These are phyloP conservation scores for Mycosarcoma maydis DNA, from an alignment of 1,284 basidiomycete species.

Conservation along the genomic window DNA sequence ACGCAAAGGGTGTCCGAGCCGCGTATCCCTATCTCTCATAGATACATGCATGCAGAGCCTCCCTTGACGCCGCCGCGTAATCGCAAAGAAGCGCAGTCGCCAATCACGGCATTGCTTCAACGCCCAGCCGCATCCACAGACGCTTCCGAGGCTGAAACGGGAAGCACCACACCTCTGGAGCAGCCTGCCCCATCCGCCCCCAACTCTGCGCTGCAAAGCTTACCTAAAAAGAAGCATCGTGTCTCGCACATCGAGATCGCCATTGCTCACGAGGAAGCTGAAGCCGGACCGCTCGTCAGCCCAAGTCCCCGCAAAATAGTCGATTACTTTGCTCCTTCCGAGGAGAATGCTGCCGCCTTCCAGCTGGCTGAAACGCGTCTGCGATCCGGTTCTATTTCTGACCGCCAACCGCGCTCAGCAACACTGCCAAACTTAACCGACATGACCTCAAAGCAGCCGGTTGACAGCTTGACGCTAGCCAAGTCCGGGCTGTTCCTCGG, in stretches of 20 bases:
- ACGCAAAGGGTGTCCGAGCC: conserved; percentile 34
- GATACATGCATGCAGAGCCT: background rate
- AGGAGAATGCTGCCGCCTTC: background rate
- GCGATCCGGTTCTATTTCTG: conserved; percentile 28
- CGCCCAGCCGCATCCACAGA: too few species aligned
- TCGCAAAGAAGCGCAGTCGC: background rate
- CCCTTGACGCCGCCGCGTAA: conserved; percentile 20
- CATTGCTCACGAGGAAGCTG: conserved; percentile 48
- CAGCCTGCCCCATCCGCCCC: conserved; percentile 1
- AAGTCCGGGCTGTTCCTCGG: conserved; percentile 37
- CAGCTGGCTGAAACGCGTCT: conserved; percentile 2
- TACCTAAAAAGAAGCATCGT: conserved; percentile 48
- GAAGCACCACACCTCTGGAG: conserved; percentile 14
- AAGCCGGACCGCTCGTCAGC: conserved; percentile 38
- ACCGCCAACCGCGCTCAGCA: conserved; percentile 1
- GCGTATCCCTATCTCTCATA: conserved; percentile 1
- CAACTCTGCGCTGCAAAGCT: conserved; percentile 20
- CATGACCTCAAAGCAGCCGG: background rate
- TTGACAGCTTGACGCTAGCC: conserved; percentile 18
- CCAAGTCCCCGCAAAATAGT: conserved; percentile 40
- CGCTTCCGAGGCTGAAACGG: background rate
- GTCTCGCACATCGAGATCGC: conserved; percentile 39
- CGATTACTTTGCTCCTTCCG: conserved; percentile 25
- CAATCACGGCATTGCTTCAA: background rate
- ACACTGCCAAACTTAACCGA: conserved; percentile 16